These are phyloP conservation scores for Eragrostis curvula DNA, from an alignment of 176 grass and related monocot genomes.

Conservation along the genomic window DNA sequence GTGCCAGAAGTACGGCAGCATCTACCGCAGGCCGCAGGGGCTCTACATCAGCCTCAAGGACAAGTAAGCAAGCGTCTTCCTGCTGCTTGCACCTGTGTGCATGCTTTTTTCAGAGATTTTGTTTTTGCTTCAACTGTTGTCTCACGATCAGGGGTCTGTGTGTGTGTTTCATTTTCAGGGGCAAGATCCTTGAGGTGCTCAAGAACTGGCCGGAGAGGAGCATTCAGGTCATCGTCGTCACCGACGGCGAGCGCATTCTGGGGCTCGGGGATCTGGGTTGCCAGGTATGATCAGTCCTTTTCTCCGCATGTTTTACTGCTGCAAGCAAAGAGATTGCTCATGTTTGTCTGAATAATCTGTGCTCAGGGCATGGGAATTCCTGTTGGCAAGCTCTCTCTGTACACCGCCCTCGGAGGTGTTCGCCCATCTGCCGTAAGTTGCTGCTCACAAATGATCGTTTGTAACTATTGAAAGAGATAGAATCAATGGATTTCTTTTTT, in stretches of 20 bases:
- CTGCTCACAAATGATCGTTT: not conserved
- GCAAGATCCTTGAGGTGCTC: slow-evolving; percentile 92
- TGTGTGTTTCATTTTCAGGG: slow-evolving; percentile 45
- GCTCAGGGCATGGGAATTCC: slow-evolving; percentile 96
- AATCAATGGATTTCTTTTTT: not conserved
- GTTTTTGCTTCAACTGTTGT: too few species aligned
- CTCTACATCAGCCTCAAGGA: slow-evolving; percentile 97
- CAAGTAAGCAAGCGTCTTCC: slow-evolving; percentile 48
- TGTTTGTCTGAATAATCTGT: slow-evolving; percentile 21
- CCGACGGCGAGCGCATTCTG: slow-evolving; percentile 92
- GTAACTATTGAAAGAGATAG: not conserved
- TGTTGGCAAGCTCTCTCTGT: slow-evolving; percentile 89
- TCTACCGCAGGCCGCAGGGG: slow-evolving; percentile 75
- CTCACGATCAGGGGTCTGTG: not conserved
- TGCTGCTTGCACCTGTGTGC: slow-evolving; percentile 51
- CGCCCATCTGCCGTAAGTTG: slow-evolving; percentile 80
- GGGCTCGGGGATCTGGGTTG: slow-evolving; percentile 90
- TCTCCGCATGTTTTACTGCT: not conserved
- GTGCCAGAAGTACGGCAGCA: slow-evolving; percentile 98
- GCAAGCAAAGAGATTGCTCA: not conserved
- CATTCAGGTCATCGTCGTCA: slow-evolving; percentile 93
- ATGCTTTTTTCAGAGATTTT: too few species aligned
- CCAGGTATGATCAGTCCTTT: slow-evolving; percentile 46
- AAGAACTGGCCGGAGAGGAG: slow-evolving; percentile 97
- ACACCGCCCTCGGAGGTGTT: slow-evolving; percentile 94